Evolutionary conservation across 108 stramenopile species (phyloP).

Genomic region (Stephanodiscus minutulus): DNA sequence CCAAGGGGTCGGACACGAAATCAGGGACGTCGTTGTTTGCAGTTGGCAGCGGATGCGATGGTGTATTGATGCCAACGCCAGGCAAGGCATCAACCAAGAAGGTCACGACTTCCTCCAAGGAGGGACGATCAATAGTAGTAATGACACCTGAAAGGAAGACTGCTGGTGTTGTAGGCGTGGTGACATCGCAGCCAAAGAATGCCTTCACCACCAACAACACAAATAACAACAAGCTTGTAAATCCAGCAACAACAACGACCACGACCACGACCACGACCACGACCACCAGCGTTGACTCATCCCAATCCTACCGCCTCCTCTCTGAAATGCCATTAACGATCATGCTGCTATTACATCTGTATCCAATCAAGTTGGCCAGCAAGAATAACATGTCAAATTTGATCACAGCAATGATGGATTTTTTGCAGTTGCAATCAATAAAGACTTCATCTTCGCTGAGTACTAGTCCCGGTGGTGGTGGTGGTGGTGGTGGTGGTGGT

Average conservation of each 20-base stretch:
- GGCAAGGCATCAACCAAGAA: conserved; percentile 16
- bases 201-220: background rate
- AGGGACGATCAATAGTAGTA: conserved; percentile 1
- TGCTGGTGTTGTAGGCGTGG: background rate
- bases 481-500: background rate
- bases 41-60: too few species aligned
- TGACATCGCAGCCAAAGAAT: background rate
- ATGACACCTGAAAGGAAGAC: background rate
- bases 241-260: conserved; percentile 6
- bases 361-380: conserved; percentile 73
- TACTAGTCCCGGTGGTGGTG: background rate
- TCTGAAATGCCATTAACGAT: conserved; percentile 91
- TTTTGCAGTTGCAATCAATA: conserved; percentile 50
- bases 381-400: conserved; percentile 79
- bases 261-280: conserved; percentile 4
- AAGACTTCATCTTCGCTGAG: background rate
- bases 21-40: too few species aligned
- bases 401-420: conserved; percentile 89
- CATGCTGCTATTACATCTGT: conserved; percentile 93
- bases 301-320: conserved; percentile 80
- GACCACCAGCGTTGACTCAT: conserved; percentile 46
- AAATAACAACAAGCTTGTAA: too few species aligned
- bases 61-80: background rate
- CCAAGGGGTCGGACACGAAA: too few species aligned
- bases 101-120: conserved; percentile 33